Evolutionary conservation across 108 stramenopile genomes (phyloP).

Genomic region (Pseudonitzschia pungens): DNA sequence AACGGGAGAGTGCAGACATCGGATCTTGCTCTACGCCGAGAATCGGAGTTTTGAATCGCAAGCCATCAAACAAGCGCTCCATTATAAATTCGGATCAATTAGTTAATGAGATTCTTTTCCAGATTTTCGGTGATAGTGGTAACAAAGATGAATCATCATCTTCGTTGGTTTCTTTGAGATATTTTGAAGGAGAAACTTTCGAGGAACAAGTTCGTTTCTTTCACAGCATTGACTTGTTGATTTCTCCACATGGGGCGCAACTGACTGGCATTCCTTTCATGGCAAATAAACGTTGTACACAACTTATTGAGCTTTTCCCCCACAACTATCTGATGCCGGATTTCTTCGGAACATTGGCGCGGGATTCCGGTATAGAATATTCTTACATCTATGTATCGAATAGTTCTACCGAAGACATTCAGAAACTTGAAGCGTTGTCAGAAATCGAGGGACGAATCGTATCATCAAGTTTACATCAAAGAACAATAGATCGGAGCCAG

Average conservation of each 20-base stretch:
- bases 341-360: constrained; percentile 43
- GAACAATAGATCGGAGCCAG: background rate
- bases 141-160: too few relatives aligned
- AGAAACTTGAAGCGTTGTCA: background rate
- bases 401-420: background rate
- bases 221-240: constrained; percentile 31
- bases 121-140: too few relatives aligned
- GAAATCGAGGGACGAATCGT: background rate
- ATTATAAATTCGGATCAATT: constrained; percentile 26
- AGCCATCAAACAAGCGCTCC: constrained; percentile 18
- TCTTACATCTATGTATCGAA: constrained; percentile 16
- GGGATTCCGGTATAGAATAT: constrained; percentile 13
- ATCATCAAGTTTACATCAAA: background rate
- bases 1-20: background rate
- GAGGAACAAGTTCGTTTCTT: constrained; percentile 33
- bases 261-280: constrained; percentile 43
- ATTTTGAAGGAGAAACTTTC: constrained; percentile 39
- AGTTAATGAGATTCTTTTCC: background rate
- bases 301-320: constrained; percentile 44
- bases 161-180: background rate
- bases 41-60: constrained; percentile 41
- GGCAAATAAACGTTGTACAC: constrained; percentile 28
- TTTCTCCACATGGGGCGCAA: constrained; percentile 51
- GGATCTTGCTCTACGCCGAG: constrained; percentile 10
- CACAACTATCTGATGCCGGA: constrained; percentile 28